A percentile compares a stretch with the other conserved stretches of the same genome.
Evolutionary conservation across 805 yeast genomes (phyloP).

Genomic region (Saturnispora diversa): DNA sequence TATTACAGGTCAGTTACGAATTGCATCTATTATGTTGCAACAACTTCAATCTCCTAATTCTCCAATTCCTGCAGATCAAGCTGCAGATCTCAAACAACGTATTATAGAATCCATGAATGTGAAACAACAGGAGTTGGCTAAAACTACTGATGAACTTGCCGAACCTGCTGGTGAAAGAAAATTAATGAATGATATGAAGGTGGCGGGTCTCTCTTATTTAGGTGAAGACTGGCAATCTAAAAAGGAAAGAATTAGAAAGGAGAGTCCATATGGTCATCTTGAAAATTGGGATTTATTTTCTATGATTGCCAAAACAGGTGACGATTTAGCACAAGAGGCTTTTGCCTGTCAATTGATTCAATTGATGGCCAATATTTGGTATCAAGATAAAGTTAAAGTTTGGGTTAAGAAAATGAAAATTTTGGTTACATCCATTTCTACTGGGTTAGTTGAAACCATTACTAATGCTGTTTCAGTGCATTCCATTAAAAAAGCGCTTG

Average conservation of each 20-base stretch:
- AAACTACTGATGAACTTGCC: constrained; percentile 33
- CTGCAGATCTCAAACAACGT: constrained; percentile 57
- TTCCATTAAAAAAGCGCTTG: constrained; percentile 86
- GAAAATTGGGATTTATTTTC: constrained; percentile 94
- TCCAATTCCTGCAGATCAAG: constrained; percentile 49
- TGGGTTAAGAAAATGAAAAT: constrained; percentile 96
- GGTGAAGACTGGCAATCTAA: constrained; percentile 93
- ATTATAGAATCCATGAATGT: constrained; percentile 69
- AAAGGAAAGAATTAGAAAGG: constrained; percentile 66
- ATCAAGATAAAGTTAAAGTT: constrained; percentile 52
- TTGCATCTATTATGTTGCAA: constrained; percentile 89
- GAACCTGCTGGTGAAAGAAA: constrained; percentile 88
- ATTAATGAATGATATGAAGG: constrained; percentile 82
- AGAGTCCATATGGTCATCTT: constrained; percentile 75
- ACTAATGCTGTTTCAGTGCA: constrained; percentile 91
- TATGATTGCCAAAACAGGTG: constrained; percentile 94
- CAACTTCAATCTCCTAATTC: constrained; percentile 65
- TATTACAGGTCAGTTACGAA: constrained; percentile 87
- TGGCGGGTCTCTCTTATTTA: constrained; percentile 64
- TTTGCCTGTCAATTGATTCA: constrained; percentile 93
- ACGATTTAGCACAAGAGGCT: constrained; percentile 93
- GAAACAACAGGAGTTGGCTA: constrained; percentile 47
- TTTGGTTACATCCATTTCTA: constrained; percentile 77
- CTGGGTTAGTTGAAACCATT: constrained; percentile 93
- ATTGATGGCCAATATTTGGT: constrained; percentile 83